phyloP scores from a whole-genome alignment of 345 rosid genomes.

The Noccaea caerulescens region DNA sequence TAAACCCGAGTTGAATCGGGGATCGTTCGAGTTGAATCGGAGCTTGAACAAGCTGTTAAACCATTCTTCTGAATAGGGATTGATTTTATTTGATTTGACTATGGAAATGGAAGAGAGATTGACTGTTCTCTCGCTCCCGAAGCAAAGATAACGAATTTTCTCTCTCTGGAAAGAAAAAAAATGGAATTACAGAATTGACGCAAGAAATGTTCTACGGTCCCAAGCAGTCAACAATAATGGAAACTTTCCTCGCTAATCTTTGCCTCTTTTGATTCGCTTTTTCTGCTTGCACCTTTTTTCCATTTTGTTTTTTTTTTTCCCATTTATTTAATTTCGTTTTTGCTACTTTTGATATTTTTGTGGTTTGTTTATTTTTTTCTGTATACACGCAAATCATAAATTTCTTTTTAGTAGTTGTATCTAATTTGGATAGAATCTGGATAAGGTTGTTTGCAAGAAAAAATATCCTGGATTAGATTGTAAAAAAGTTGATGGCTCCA shows the following conservation, averaged over 20 bases:
- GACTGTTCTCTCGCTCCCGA: conserved; percentile 21
- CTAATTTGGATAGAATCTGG: conserved; percentile 11
- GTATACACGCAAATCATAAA: not conserved
- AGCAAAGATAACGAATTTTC: not conserved
- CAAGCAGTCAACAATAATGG: conserved; percentile 45
- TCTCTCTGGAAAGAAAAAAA: conserved; percentile 13
- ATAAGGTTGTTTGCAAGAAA: not conserved
- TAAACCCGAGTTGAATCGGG: conserved; percentile 34
- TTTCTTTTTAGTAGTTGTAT: not conserved
- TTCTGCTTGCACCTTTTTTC: conserved; percentile 9
- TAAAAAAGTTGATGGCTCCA: not conserved
- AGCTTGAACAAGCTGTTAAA: conserved; percentile 30
- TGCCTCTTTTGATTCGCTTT: conserved; percentile 24
- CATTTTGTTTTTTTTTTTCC: not conserved
- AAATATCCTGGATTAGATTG: not conserved
- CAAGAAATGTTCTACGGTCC: conserved; percentile 13
- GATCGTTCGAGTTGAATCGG: conserved; percentile 38
- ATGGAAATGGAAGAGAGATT: conserved; percentile 14
- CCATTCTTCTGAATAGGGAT: conserved; percentile 13
- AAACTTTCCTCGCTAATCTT: conserved; percentile 34
- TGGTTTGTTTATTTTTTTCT: not conserved
- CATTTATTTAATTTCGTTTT: not conserved
- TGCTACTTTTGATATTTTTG: not conserved
- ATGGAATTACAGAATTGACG: conserved; percentile 31
- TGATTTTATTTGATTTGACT: conserved; percentile 35